Base-by-base conservation (phyloP, 768 basidiomycete species). In the Boletus huronensis region DNA sequence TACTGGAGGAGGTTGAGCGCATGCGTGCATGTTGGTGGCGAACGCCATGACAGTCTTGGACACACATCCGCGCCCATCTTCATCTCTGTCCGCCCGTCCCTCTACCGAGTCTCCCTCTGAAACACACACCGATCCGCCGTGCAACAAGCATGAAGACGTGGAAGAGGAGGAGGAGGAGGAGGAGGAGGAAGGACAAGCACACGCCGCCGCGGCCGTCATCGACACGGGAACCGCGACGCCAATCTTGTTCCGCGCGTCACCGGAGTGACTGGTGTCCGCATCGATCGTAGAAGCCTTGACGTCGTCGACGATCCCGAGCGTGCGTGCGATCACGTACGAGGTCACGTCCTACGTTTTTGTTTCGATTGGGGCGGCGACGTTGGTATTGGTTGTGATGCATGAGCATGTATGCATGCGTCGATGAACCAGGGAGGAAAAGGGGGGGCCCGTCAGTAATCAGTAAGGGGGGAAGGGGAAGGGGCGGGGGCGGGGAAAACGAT, bases 321-420 rank as follows among this genome's bases (percentile, higher is more conserved):
- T 91, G 54, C 90, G 84, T 13, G 87, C 90, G 65, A 93, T 88
- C 53, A 84, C 82, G 62, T 92, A 93, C 19, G 90, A 88, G 3
- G 82, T 76, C 51, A 92, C 82, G 67, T 93, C 90, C 90, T 92
- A 35, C 19, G 26, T 48, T 49, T 11, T 41, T 13, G 13, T 31
- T 25, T 25, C n/a, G n/a, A n/a, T n/a, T 9, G 50, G 19, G 43
- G 21, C 11, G 8, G 57, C 36, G 41, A 32, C 44, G 32, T 55
- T 44, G 35, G 25, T 42, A n/a, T 31, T 19, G 47, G 45, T 38
- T 7, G 48, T 17, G 35, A 39, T 43, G 43, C 2, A 47, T 48
- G 40, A 35, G 4, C 44, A n/a, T 25, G 28, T 25, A 26, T 50
- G n/a, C 16, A 17, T 28, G 25, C 48, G 35, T 42, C 19, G n/a